Base-by-base conservation (phyloP, 2,329 filamentous ascomycete species). In the Nemania sp. region DNA sequence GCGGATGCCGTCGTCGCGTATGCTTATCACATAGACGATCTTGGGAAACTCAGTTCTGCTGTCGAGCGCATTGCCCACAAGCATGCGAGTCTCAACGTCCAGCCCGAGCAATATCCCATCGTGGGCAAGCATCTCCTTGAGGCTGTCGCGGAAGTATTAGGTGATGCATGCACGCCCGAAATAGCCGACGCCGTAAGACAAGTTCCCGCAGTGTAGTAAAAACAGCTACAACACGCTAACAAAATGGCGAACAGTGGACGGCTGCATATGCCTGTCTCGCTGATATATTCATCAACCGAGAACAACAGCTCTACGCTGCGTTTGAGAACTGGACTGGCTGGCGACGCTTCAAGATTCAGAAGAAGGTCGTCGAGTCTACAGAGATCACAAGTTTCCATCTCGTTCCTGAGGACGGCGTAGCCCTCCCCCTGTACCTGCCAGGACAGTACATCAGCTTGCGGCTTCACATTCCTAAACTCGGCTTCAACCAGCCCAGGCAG, bases 61-160 rank as follows among this genome's bases (percentile, higher is more conserved):
- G 79, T 85, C 13, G 87, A 91, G 73, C 83, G 87, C 68, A 92
- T 94, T 65, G 88, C 87, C 59, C 85, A 92, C 69, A 92, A 92
- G 77, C 90, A 93, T 71, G 88, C 82, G 21, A 89, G 85, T 1
- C 80, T 93, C n/a, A 85, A 84, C 71, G 83, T 93, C 69, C 77
- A 80, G 65, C 81, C 90, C 0, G 87, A 87, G 20, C 87, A 92
- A 54, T 93, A 93, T 72, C 76, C 80, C 54, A 82, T 91, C 34
- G 90, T 93, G 1, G 90, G 88, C 43, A 81, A 84, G 64, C 81
- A 87, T 72, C 81, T 93, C 1, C 79, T 93, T 17, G 82, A 80
- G 50, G 87, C 90, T 1, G 89, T 93, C 75, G 83, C 82, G 12
- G 73, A 82, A 35, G 85, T 92, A 0, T 81, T 93, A 0, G 89